phyloP scores from a whole-genome alignment of 306 rosid genomes.

The Vigna unguiculata region DNA sequence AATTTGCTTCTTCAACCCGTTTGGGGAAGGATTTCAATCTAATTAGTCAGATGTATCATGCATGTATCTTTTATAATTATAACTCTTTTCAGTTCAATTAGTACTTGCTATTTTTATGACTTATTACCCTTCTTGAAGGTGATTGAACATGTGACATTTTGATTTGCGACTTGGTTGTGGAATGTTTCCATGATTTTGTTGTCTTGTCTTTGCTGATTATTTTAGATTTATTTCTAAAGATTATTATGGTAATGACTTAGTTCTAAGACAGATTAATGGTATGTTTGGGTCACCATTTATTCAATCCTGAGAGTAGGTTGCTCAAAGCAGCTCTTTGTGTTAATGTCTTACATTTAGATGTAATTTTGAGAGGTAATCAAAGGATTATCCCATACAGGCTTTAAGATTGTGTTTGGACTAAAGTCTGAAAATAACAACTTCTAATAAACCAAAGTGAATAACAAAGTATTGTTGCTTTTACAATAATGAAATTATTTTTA shows the following conservation, averaged over 20 bases:
- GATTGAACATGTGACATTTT: background rate
- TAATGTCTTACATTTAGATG: too few relatives aligned
- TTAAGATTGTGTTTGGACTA: background rate
- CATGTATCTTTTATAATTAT: background rate
- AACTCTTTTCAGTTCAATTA: background rate
- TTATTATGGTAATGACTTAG: background rate
- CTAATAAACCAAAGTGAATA: background rate
- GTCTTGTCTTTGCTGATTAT: background rate
- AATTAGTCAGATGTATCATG: background rate
- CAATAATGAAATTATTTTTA: too few relatives aligned
- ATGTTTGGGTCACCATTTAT: too few relatives aligned
- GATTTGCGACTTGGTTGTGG: background rate
- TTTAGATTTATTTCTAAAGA: background rate
- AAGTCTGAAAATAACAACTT: too few relatives aligned
- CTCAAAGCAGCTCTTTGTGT: too few relatives aligned
- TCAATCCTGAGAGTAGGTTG: too few relatives aligned
- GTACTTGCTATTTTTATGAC: background rate
- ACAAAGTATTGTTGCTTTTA: too few relatives aligned
- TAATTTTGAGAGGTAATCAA: too few relatives aligned
- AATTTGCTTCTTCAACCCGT: background rate
- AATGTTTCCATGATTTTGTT: background rate
- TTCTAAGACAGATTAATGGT: background rate
- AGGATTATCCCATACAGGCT: too few relatives aligned
- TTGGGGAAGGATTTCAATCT: background rate
- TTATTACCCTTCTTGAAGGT: constrained; percentile 3